A percentile compares a stretch with the other conserved stretches of the same genome.
Conservation (phyloP, 2,329 filamentous ascomycete species). For the Talaromyces sp. region DNA sequence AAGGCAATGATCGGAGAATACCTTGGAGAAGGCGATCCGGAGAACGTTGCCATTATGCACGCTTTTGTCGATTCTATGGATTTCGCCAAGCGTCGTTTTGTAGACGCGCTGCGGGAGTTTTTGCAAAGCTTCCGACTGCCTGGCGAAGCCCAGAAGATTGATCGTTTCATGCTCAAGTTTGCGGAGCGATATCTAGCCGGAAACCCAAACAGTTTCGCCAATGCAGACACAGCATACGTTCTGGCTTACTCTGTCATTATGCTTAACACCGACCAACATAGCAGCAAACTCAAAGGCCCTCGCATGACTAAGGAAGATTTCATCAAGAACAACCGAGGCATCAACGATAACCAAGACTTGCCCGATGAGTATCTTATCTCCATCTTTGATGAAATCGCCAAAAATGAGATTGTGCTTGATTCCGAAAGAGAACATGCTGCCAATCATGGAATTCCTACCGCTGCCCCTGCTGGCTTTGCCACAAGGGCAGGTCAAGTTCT, state of each 20-base stretch:
- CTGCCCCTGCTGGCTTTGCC: slow-evolving; percentile 63
- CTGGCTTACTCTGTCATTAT: slow-evolving; percentile 94
- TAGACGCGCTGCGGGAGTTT: slow-evolving; percentile 85
- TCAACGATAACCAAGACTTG: slow-evolving; percentile 92
- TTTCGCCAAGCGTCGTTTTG: slow-evolving; percentile 84
- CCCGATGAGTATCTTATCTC: slow-evolving; percentile 84
- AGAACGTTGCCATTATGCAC: slow-evolving; percentile 97
- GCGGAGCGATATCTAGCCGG: slow-evolving; percentile 91
- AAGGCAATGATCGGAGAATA: slow-evolving; percentile 93
- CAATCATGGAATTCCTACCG: slow-evolving; percentile 61
- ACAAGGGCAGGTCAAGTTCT: slow-evolving; percentile 83
- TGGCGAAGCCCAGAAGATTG: slow-evolving; percentile 96
- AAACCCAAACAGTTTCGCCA: slow-evolving; percentile 95
- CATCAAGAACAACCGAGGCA: slow-evolving; percentile 97
- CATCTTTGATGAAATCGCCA: slow-evolving; percentile 88
- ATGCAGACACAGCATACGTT: slow-evolving; percentile 95
- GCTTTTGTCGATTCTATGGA: slow-evolving; percentile 96
- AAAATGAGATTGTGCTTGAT: slow-evolving; percentile 89
- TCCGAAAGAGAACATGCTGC: slow-evolving; percentile 88
- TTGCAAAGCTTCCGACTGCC: slow-evolving; percentile 91
- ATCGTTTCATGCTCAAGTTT: slow-evolving; percentile 99
- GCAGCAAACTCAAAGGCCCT: slow-evolving; percentile 69
- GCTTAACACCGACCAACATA: slow-evolving; percentile 94
- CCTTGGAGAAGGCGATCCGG: slow-evolving; percentile 84
- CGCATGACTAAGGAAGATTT: slow-evolving; percentile 97